Evolutionary conservation across 2,329 filamentous ascomycete genomes (phyloP), one percentile per base, ranked within the genome.

Genomic region (Pestalotiopsis fici): DNA sequence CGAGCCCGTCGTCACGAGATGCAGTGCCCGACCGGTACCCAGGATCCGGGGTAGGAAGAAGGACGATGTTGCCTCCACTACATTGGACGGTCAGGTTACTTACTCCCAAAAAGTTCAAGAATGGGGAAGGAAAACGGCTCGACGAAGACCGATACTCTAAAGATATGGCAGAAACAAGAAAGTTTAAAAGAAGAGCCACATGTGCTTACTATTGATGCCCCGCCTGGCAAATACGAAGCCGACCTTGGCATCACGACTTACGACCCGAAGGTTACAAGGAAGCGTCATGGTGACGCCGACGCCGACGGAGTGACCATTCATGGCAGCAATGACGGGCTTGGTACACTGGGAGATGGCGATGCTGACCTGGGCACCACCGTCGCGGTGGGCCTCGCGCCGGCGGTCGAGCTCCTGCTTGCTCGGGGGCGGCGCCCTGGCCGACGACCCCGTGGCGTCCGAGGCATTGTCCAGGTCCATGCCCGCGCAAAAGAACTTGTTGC

Each of bases 161-260:
- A n/a, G n/a, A n/a, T n/a, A n/a, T n/a, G n/a, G n/a, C n/a, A n/a
- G n/a, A 23, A 59, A 28, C 55, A 25, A 28, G 55, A 59, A 59
- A 21, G 25, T n/a, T n/a, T n/a, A n/a, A n/a, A n/a, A n/a, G n/a
- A n/a, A n/a, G n/a, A n/a, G n/a, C n/a, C n/a, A n/a, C 23, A 28
- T 5, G 27, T 2, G 23, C 59, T 62, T 50, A 62, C 59, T 90
- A 68, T 88, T 84, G 73, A 94, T 83, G 1, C 91, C 92, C 56
- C 91, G 85, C 28, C 91, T 86, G 27, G 86, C 84, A 77, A 94
- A 95, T 21, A 93, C 91, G 75, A 94, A 93, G 64, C 91, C 92
- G 69, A 94, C 86, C 74, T 91, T 91, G 2, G 91, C 89, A 12
- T 81, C 78, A 54, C 80, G 76, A 70, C 86, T 88, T 54, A 82